phyloP scores from a whole-genome alignment of 805 yeast genomes.

The Starmerella apis region DNA sequence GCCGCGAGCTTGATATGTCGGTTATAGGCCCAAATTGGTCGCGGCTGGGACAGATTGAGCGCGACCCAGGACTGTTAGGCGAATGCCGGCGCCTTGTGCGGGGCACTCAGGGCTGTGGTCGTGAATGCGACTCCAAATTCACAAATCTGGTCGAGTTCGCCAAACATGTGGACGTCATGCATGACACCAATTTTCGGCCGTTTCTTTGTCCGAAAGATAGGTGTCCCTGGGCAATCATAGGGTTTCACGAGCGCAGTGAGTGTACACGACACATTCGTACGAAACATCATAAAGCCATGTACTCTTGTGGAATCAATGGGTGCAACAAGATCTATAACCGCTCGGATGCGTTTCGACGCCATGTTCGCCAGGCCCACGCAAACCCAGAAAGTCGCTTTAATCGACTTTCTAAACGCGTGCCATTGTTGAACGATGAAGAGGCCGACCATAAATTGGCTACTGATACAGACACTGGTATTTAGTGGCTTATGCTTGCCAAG shows the following conservation, averaged over 20 bases:
- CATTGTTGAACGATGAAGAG: neutral
- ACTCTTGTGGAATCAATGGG: slow-evolving; percentile 19
- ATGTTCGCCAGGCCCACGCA: slow-evolving; percentile 21
- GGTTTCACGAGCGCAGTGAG: slow-evolving; percentile 24
- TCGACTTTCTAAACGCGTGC: slow-evolving; percentile 6
- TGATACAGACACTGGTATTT: neutral
- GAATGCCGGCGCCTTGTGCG: slow-evolving; percentile 21
- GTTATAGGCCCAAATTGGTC: slow-evolving; percentile 13
- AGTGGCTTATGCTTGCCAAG: neutral
- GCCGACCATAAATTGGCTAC: neutral
- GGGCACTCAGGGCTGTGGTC: slow-evolving; percentile 24
- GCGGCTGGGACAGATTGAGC: slow-evolving; percentile 10
- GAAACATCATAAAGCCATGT: slow-evolving; percentile 23
- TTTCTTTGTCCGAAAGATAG: slow-evolving; percentile 17
- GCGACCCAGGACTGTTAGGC: slow-evolving; percentile 12
- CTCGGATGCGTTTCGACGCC: slow-evolving; percentile 22
- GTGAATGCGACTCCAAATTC: slow-evolving; percentile 21
- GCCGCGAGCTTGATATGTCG: slow-evolving; percentile 8
- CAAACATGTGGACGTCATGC: slow-evolving; percentile 17
- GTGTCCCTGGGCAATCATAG: slow-evolving; percentile 23
- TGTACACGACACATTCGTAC: slow-evolving; percentile 24
- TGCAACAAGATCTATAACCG: slow-evolving; percentile 21
- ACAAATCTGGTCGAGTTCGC: slow-evolving; percentile 16
- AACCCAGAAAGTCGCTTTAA: slow-evolving; percentile 15
- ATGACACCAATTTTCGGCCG: slow-evolving; percentile 20